Percentiles rank a stretch among this genome's conserved stretches.
These are phyloP conservation scores for Pinguiococcus pyrenoidosus DNA, from an alignment of 108 stramenopile species.

Conservation along the genomic window DNA sequence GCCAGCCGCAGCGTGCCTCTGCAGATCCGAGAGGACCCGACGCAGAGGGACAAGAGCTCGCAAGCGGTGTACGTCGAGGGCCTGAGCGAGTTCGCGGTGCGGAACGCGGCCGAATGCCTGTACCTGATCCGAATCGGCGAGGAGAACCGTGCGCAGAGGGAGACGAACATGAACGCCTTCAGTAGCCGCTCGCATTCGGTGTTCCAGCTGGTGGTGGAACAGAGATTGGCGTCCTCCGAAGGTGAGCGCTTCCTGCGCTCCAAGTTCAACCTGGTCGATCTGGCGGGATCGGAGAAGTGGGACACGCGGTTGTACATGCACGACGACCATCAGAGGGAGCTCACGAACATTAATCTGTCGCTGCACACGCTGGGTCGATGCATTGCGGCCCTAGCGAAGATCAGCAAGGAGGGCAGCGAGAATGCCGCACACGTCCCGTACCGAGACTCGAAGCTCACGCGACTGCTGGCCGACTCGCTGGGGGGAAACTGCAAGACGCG, in stretches of 20 bases:
- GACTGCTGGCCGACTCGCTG: conserved; percentile 70
- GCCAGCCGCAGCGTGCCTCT: conserved; percentile 15
- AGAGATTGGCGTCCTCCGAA: conserved; percentile 36
- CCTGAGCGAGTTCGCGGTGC: conserved; percentile 59
- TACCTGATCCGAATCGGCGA: conserved; percentile 60
- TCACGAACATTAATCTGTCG: conserved; percentile 47
- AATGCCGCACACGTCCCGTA: conserved; percentile 28
- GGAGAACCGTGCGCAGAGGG: conserved; percentile 66
- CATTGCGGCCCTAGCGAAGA: conserved; percentile 34
- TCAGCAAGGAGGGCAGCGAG: background rate
- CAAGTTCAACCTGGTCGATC: conserved; percentile 84
- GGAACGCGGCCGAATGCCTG: conserved; percentile 53
- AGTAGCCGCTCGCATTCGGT: conserved; percentile 78
- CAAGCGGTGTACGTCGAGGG: conserved; percentile 74
- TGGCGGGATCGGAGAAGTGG: conserved; percentile 52
- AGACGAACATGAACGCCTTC: conserved; percentile 82
- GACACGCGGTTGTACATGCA: conserved; percentile 42
- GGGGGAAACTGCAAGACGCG: conserved; percentile 82
- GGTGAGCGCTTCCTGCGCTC: conserved; percentile 57
- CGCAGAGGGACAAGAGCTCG: conserved; percentile 2
- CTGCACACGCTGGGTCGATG: conserved; percentile 45
- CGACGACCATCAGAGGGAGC: conserved; percentile 34
- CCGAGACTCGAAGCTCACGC: conserved; percentile 83
- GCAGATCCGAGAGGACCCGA: conserved; percentile 10
- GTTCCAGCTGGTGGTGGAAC: conserved; percentile 56